Conservation (phyloP, 176 grass and related monocot genomes). For the Olyra latifolia region DNA sequence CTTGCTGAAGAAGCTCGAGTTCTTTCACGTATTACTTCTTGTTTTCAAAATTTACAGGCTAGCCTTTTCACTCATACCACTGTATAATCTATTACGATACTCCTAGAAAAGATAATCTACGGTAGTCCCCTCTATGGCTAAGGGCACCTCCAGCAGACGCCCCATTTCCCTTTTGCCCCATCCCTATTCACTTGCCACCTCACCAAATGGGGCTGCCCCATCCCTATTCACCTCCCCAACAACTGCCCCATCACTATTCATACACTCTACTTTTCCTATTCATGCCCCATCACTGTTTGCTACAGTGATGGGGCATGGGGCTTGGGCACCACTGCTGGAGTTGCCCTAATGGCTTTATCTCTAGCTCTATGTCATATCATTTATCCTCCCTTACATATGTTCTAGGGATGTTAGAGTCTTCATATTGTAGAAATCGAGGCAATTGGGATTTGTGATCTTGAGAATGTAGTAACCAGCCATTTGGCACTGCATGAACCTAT, state of each 20-base stretch:
- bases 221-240: too few species aligned
- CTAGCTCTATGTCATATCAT: background rate
- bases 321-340: too few species aligned
- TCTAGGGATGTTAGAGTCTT: background rate
- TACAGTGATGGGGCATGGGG: too few species aligned
- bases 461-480: background rate
- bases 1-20: background rate
- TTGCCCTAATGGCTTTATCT: too few species aligned
- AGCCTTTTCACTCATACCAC: background rate
- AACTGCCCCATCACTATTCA: too few species aligned
- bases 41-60: constrained; percentile 17
- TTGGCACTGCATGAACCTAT: background rate
- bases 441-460: background rate
- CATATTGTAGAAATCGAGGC: background rate
- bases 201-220: too few species aligned
- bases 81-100: constrained; percentile 3
- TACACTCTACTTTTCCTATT: too few species aligned
- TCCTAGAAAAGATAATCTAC: background rate
- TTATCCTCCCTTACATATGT: background rate
- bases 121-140: background rate
- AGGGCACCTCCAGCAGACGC: too few species aligned
- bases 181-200: too few species aligned
- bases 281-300: too few species aligned
- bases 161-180: too few species aligned
- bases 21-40: constrained; percentile 7